Percentiles rank a stretch among this genome's conserved stretches.
Conservation (phyloP, 805 yeast genomes). For the Wickerhamiella azyma region DNA sequence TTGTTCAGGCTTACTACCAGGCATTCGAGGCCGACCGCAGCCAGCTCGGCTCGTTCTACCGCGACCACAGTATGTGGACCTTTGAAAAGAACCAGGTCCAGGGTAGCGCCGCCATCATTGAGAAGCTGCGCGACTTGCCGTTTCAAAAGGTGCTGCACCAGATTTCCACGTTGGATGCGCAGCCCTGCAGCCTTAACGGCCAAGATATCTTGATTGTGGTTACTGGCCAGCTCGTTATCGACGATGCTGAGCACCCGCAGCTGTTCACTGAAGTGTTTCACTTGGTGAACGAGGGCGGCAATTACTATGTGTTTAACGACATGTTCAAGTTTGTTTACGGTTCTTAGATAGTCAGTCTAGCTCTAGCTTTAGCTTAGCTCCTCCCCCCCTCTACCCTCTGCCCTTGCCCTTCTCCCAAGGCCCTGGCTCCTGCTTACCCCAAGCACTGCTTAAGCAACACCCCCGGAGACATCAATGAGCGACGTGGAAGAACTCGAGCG, state of each 20-base stretch:
- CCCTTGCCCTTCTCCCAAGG: no score
- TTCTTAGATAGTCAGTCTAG: constrained; percentile 1
- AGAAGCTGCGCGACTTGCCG: constrained; percentile 77
- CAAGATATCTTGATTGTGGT: constrained; percentile 89
- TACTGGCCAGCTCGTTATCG: constrained; percentile 85
- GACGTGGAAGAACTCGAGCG: background rate
- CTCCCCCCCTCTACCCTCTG: no score
- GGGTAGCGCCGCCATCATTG: constrained; percentile 87
- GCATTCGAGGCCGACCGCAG: constrained; percentile 89
- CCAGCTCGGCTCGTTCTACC: constrained; percentile 83
- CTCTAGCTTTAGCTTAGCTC: no score
- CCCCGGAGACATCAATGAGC: background rate
- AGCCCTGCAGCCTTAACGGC: constrained; percentile 86
- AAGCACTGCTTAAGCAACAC: no score
- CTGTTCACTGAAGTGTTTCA: constrained; percentile 97
- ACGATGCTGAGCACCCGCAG: constrained; percentile 91
- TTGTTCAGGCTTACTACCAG: constrained; percentile 88
- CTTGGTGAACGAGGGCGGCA: constrained; percentile 79
- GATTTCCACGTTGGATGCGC: constrained; percentile 92
- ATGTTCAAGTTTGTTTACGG: constrained; percentile 61
- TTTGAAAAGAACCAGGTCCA: constrained; percentile 90
- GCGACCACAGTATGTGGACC: constrained; percentile 95
- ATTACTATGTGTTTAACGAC: constrained; percentile 91
- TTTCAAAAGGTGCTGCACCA: constrained; percentile 88
- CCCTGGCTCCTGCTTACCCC: no score